Evolutionary conservation across 352 stramenopile species (phyloP).

Genomic region (Phytophthora aleatoria): DNA sequence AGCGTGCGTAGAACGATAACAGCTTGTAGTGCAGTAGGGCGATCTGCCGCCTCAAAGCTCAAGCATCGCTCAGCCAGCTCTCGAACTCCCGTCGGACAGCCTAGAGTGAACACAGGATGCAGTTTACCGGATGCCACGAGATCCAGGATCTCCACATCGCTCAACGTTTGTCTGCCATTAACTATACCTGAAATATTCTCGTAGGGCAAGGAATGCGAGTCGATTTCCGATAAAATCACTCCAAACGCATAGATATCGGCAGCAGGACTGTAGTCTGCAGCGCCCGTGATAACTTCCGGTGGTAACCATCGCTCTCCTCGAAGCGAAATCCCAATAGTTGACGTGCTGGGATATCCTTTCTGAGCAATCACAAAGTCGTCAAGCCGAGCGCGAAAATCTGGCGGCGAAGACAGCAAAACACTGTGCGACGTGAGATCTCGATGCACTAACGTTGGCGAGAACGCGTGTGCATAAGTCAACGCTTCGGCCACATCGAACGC

Average conservation of each 20-base stretch:
- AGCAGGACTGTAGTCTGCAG: constrained; percentile 38
- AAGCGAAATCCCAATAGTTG: constrained; percentile 17
- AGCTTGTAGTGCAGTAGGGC: constrained; percentile 49
- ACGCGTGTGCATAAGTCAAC: constrained; percentile 54
- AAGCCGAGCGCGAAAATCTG: constrained; percentile 41
- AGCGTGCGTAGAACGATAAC: constrained; percentile 47
- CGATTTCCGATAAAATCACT: constrained; percentile 59
- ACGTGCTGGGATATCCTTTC: constrained; percentile 28
- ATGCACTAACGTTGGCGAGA: constrained; percentile 47
- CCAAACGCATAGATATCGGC: constrained; percentile 58
- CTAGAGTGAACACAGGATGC: constrained; percentile 27
- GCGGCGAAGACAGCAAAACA: constrained; percentile 40
- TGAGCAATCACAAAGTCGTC: constrained; percentile 46
- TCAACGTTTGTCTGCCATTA: constrained; percentile 19
- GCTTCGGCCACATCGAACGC: constrained; percentile 54
- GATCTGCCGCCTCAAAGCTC: constrained; percentile 34
- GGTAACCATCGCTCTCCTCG: constrained; percentile 43
- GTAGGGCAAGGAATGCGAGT: constrained; percentile 61
- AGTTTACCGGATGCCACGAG: constrained; percentile 29
- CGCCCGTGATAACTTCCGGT: constrained; percentile 46
- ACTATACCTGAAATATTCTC: constrained; percentile 22
- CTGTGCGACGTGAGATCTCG: constrained; percentile 52
- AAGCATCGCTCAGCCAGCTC: constrained; percentile 46
- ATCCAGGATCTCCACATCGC: constrained; percentile 36
- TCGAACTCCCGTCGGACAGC: constrained; percentile 44